A percentile compares a stretch with the other conserved stretches of the same genome.
These are phyloP conservation scores for Anastatica hierochuntica DNA, from an alignment of 345 rosid species.

Conservation along the genomic window DNA sequence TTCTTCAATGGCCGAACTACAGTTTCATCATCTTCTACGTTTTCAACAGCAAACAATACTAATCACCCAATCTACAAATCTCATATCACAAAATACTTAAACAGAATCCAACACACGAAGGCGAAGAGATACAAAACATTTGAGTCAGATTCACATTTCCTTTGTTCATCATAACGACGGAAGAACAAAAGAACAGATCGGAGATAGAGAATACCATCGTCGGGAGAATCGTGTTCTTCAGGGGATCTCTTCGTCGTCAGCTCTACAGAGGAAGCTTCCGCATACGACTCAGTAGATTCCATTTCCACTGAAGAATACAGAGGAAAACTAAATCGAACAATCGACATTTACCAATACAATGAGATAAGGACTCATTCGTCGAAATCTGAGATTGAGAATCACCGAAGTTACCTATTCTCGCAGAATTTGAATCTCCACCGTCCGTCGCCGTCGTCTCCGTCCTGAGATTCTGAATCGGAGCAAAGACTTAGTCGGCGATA, in stretches of 20 bases:
- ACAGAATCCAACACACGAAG: constrained; percentile 11
- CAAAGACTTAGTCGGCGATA: neutral
- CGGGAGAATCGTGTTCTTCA: constrained; percentile 54
- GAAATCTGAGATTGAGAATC: constrained; percentile 23
- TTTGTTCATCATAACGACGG: neutral
- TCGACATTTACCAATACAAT: constrained; percentile 19
- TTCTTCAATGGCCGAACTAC: too few relatives aligned
- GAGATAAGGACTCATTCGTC: neutral
- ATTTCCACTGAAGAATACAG: constrained; percentile 23
- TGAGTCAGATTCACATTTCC: neutral
- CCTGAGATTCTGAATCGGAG: constrained; percentile 9
- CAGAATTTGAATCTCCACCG: constrained; percentile 17
- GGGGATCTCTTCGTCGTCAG: constrained; percentile 51
- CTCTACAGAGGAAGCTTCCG: constrained; percentile 72
- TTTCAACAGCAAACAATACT: neutral
- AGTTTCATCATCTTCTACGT: neutral
- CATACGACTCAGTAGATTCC: constrained; percentile 89
- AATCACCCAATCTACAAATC: neutral
- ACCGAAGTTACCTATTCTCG: constrained; percentile 9
- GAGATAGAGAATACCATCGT: constrained; percentile 59
- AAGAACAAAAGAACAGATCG: constrained; percentile 30
- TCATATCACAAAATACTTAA: neutral
- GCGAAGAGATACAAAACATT: neutral
- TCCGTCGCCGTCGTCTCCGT: constrained; percentile 2
- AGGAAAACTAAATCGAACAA: neutral